Evolutionary conservation across 139 green algal genomes (phyloP).

Genomic region (Picochlorum sp.): DNA sequence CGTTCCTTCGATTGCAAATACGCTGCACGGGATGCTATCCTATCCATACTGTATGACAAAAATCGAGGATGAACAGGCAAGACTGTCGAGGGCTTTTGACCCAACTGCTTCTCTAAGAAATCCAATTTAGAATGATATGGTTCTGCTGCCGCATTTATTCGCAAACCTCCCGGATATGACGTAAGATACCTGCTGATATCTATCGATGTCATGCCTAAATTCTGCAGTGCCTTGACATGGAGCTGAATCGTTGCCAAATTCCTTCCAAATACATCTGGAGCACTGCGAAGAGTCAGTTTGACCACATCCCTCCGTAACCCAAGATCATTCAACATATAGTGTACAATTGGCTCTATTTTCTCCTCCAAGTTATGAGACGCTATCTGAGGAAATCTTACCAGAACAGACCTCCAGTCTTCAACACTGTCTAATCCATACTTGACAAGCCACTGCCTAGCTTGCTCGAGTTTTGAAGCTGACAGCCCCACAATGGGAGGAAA

Average conservation of each 20-base stretch:
- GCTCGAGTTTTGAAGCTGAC: slow-evolving; percentile 3
- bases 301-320: not conserved
- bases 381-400: slow-evolving; percentile 5
- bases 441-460: not conserved
- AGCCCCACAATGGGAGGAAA: not conserved
- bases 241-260: not conserved
- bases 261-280: slow-evolving; percentile 7
- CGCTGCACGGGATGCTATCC: slow-evolving; percentile 5
- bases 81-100: not conserved
- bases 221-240: slow-evolving; percentile 2
- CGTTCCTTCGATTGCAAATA: slow-evolving; percentile 2
- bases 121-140: slow-evolving; percentile 6
- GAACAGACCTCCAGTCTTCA: not conserved
- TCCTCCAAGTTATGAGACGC: slow-evolving; percentile 4
- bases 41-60: slow-evolving; percentile 10
- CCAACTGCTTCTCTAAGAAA: slow-evolving; percentile 2
- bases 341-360: slow-evolving; percentile 5
- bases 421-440: not conserved
- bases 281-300: not conserved
- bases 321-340: slow-evolving; percentile 1
- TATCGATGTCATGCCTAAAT: not conserved
- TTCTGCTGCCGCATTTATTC: not conserved
- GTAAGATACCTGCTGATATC: not conserved
- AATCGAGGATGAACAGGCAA: slow-evolving; percentile 3
- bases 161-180: slow-evolving; percentile 3